Percentiles rank a stretch among this genome's conserved stretches.
Evolutionary conservation across 208 protist species (phyloP).

Genomic region (Acanthamoeba polyphaga): DNA sequence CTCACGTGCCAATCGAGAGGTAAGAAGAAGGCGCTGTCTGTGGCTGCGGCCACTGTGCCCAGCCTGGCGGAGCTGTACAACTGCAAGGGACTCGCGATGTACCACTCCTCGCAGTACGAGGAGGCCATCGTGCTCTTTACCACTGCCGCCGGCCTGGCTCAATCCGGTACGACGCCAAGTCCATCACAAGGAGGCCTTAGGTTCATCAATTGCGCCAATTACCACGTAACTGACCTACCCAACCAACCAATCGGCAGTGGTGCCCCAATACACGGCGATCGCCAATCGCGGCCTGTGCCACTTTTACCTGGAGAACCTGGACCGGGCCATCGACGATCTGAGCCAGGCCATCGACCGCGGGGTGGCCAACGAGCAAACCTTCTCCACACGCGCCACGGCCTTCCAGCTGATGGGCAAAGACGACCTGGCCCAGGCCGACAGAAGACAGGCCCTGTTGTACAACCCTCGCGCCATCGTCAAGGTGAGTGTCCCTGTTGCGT

Average conservation of each 20-base stretch:
- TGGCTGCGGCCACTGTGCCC: neutral
- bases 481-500: neutral
- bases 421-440: neutral
- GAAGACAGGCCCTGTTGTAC: neutral
- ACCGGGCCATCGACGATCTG: neutral
- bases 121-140: neutral
- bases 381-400: neutral
- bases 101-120: neutral
- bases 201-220: no score
- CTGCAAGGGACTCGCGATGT: neutral
- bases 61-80: neutral
- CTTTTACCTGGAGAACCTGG: neutral
- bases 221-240: no score
- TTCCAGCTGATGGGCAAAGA: neutral
- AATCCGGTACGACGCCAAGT: neutral
- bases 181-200: no score
- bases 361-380: neutral
- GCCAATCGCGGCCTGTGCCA: conserved; percentile 35
- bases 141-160: neutral
- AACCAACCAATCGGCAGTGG: neutral
- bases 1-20: neutral
- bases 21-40: neutral
- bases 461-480: neutral
- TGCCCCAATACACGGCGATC: neutral
- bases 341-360: neutral